These are phyloP conservation scores for Suhomyces choctaworum DNA, from an alignment of 1,139 yeast species.

Conservation along the genomic window DNA sequence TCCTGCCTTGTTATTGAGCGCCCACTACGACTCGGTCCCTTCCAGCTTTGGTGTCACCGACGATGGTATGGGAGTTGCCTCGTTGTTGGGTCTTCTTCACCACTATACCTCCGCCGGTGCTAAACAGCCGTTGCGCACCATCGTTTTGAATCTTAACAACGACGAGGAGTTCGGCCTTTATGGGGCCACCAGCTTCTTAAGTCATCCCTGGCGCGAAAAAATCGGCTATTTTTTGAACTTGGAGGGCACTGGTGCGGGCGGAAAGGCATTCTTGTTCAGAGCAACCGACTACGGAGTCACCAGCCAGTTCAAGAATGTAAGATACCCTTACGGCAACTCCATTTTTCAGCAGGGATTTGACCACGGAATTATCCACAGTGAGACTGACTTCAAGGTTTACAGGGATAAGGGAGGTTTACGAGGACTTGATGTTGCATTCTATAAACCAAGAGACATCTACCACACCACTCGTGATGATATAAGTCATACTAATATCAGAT, in stretches of 20 bases:
- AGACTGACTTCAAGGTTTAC: slow-evolving; percentile 83
- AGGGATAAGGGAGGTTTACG: slow-evolving; percentile 60
- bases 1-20: slow-evolving; percentile 73
- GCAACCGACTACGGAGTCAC: slow-evolving; percentile 73
- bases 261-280: slow-evolving; percentile 79
- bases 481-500: slow-evolving; percentile 57
- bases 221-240: slow-evolving; percentile 73
- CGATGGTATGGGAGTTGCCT: slow-evolving; percentile 90
- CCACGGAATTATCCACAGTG: slow-evolving; percentile 68
- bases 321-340: slow-evolving; percentile 77
- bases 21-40: slow-evolving; percentile 91
- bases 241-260: slow-evolving; percentile 97
- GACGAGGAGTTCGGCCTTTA: slow-evolving; percentile 87
- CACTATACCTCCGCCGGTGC: slow-evolving; percentile 40
- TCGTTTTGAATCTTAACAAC: slow-evolving; percentile 83
- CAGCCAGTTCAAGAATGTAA: slow-evolving; percentile 46
- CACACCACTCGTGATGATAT: slow-evolving; percentile 79
- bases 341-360: slow-evolving; percentile 82
- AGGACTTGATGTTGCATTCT: slow-evolving; percentile 72
- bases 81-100: slow-evolving; percentile 69
- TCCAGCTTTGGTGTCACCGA: slow-evolving; percentile 88
- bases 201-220: slow-evolving; percentile 71
- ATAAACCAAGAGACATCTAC: slow-evolving; percentile 74
- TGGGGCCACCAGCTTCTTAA: slow-evolving; percentile 76
- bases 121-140: slow-evolving; percentile 64